Evolutionary conservation across 306 rosid species (phyloP), one percentile per base, ranked within the genome.

Genomic region (Medicago ruthenica): DNA sequence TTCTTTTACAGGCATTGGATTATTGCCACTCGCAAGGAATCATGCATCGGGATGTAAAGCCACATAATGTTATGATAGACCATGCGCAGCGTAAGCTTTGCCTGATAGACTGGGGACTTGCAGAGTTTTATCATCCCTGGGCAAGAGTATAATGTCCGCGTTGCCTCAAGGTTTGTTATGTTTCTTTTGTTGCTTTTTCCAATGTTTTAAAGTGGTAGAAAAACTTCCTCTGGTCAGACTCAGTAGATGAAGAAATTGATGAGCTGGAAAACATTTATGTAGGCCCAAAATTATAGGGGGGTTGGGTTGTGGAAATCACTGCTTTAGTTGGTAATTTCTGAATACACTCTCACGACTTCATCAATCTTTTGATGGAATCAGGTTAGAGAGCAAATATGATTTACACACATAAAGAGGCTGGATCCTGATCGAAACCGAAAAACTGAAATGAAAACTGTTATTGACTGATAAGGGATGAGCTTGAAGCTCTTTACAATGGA

Each of bases 21-120:
- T 84, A 76, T 76, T 84, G 87, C 74, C 87, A 84, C 67, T 84
- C 87, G 1, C 87, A 84, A 80, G 87, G 87, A 75, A 84, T 84
- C 67, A 84, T 84, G 87, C 87, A 84, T 76, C 82, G 87, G 15
- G 87, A 84, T 76, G 87, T 84, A 77, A 84, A 84, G 82, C 87
- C 87, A 11, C 87, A 84, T 67, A 84, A 84, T 76, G 84, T 84
- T 67, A 84, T 84, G 87, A 84, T 84, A 15, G 87, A 84, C 60
- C 87, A 80, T 39, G 87, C 73, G 67, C 84, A 80, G 65, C 84
- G 74, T 34, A 84, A 84, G 82, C 84, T 84, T 80, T 80, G 87
- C 66, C 87, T 84, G 40, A 80, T 84, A 75, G 84, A 81, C 36
- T 80, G 84, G 84, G 84, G 84, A 5, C 84, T 80, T 80, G 84